Percentiles rank a stretch among this genome's conserved stretches.
Evolutionary conservation across 441 rosid species (phyloP).

Genomic region (Jatropha multifida): DNA sequence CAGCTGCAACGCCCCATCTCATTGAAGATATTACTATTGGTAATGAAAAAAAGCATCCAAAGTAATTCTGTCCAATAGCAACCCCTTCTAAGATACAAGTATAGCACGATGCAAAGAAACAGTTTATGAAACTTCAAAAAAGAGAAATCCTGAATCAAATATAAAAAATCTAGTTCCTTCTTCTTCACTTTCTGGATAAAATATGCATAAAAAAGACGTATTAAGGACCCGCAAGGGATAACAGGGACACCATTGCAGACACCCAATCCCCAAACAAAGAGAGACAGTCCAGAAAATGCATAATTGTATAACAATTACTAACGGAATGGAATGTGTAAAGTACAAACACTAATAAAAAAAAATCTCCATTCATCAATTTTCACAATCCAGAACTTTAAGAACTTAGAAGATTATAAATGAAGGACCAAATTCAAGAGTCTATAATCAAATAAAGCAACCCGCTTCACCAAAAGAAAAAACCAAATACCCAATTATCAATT

Average conservation of each 20-base stretch:
- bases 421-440: neutral
- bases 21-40: conserved; percentile 79
- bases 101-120: neutral
- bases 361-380: too few relatives aligned
- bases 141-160: neutral
- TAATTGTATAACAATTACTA: neutral
- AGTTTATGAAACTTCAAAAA: neutral
- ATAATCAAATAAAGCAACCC: conserved; percentile 1
- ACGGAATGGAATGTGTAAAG: neutral
- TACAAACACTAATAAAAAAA: neutral
- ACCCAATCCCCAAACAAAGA: neutral
- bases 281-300: neutral
- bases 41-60: conserved; percentile 87
- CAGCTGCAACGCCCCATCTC: conserved; percentile 87
- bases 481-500: neutral
- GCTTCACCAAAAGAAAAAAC: neutral
- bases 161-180: neutral
- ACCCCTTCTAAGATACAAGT: conserved; percentile 3
- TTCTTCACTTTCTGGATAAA: neutral
- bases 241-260: too few relatives aligned
- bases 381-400: too few relatives aligned
- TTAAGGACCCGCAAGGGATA: neutral
- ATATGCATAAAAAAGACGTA: neutral
- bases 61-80: conserved; percentile 62
- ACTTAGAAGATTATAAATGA: too few relatives aligned